phyloP scores from a whole-genome alignment of 164 flowering plant genomes.

The Dillenia turbinata region DNA sequence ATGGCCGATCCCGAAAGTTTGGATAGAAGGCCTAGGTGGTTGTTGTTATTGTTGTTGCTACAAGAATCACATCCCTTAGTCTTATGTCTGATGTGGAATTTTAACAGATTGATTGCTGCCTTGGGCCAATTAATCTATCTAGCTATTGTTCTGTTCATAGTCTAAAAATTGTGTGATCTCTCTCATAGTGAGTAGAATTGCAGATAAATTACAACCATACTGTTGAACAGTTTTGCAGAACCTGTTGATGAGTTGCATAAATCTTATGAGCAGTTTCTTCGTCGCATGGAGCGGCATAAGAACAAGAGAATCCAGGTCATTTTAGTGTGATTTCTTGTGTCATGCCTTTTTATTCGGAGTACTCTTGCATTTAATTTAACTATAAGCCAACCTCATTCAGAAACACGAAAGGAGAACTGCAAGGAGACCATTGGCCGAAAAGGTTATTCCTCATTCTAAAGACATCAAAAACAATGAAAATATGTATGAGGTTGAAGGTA shows the following conservation, averaged over 20 bases:
- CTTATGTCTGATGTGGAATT: too few relatives aligned
- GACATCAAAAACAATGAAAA: conserved; percentile 18
- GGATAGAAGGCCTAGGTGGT: too few relatives aligned
- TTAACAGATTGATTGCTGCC: too few relatives aligned
- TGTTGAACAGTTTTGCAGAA: conserved; percentile 73
- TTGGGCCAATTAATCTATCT: too few relatives aligned
- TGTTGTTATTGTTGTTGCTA: too few relatives aligned
- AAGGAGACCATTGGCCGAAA: conserved; percentile 21
- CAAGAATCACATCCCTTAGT: too few relatives aligned
- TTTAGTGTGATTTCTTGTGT: conserved; percentile 4
- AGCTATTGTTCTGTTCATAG: too few relatives aligned
- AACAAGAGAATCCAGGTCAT: conserved; percentile 53
- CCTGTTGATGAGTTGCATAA: conserved; percentile 75
- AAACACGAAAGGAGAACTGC: conserved; percentile 34
- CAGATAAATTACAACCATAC: too few relatives aligned
- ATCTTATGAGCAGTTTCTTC: conserved; percentile 81
- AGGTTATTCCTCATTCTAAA: conserved; percentile 5
- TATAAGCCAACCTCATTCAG: conserved; percentile 22
- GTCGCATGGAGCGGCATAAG: conserved; percentile 55
- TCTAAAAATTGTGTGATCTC: too few relatives aligned
- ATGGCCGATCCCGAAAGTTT: too few relatives aligned
- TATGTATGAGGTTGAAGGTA: conserved; percentile 5
- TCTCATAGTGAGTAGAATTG: too few relatives aligned
- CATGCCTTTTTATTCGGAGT: conserved; percentile 1
- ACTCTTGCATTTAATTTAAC: conserved; percentile 20